Evolutionary conservation across 2,329 filamentous ascomycete genomes (phyloP), one percentile per base, ranked within the genome.

Genomic region (Aspergillus bombycis): DNA sequence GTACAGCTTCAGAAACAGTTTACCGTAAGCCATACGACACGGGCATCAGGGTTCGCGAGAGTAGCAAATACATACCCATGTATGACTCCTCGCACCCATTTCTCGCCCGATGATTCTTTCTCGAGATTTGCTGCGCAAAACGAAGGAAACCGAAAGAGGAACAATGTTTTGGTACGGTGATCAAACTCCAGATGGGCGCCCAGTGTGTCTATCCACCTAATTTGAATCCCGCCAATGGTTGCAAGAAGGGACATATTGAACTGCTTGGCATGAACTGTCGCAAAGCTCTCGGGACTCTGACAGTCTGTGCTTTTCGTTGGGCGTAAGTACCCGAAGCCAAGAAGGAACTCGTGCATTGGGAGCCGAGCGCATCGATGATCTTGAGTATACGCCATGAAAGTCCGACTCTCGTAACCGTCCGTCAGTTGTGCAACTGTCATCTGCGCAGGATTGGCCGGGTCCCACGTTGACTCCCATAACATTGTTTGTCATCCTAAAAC

Each of bases 181-280:
- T 62, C 62, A 53, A 59, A 65, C 46, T 65, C 62, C 21, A 65
- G 16, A 14, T 65, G 62, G 28, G 60, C 59, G 3, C 60, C 45
- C 7, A 65, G 56, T 41, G 60, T 48, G 48, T 65, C 57, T 9
- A 58, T 38, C 62, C 62, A 65, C 52, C 53, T 62, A n/a, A 62
- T 55, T 14, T 34, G 21, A 12, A 64, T 23, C 3, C 60, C 59
- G 7, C 48, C 50, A 19, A 62, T 30, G 7, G 36, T 28, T 21
- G n/a, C 21, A 10, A 65, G 55, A 21, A 45, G n/a, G 38, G 62
- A 59, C 19, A 57, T 53, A 36, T 65, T 65, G 43, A 65, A 60
- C 28, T 12, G 26, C 28, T 53, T 60, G n/a, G 43, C 46, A 32
- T 59, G 16, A 16, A 64, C 46, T 56, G 43, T 26, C 58, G 54